Conservation (phyloP, 2,329 filamentous ascomycete species). For the Incumbomyces delicatus region DNA sequence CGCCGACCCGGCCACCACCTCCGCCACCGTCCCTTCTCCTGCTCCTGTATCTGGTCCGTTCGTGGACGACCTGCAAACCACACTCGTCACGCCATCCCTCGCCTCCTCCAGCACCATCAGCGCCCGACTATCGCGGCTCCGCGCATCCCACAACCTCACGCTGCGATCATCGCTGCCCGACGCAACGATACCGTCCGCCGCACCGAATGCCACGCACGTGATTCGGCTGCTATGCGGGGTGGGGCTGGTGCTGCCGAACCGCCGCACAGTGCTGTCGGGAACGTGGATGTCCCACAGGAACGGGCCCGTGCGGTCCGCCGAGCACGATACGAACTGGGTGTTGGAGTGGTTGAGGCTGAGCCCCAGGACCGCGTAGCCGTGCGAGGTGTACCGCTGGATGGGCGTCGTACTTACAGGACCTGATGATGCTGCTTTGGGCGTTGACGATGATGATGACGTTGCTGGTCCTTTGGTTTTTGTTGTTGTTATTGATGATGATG, state of each 20-base stretch:
- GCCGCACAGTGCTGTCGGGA: slow-evolving; percentile 58
- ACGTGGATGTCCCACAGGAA: slow-evolving; percentile 92
- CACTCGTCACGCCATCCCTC: slow-evolving; percentile 50
- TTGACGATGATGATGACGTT: slow-evolving; percentile 31
- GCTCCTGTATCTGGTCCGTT: too few relatives aligned
- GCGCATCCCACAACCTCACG: slow-evolving; percentile 66
- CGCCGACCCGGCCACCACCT: slow-evolving; percentile 65
- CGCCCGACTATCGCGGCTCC: slow-evolving; percentile 46
- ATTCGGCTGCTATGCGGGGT: slow-evolving; percentile 61
- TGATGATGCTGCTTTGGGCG: slow-evolving; percentile 24
- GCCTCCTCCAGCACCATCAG: slow-evolving; percentile 67
- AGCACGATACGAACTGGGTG: slow-evolving; percentile 72
- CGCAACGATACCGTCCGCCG: slow-evolving; percentile 59
- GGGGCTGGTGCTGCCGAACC: slow-evolving; percentile 51
- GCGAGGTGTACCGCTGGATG: slow-evolving; percentile 79
- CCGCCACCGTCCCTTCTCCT: slow-evolving; percentile 10
- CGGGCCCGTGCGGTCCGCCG: slow-evolving; percentile 71
- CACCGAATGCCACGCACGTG: slow-evolving; percentile 70
- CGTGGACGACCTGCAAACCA: too few relatives aligned
- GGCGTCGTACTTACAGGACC: slow-evolving; percentile 30
- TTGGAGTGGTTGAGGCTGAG: slow-evolving; percentile 67
- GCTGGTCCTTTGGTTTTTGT: slow-evolving; percentile 45
- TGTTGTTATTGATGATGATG: slow-evolving; percentile 11
- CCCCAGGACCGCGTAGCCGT: slow-evolving; percentile 86
- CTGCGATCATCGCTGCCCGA: slow-evolving; percentile 65